Conservation (phyloP, 441 rosid species). For the Populus hybrid region DNA sequence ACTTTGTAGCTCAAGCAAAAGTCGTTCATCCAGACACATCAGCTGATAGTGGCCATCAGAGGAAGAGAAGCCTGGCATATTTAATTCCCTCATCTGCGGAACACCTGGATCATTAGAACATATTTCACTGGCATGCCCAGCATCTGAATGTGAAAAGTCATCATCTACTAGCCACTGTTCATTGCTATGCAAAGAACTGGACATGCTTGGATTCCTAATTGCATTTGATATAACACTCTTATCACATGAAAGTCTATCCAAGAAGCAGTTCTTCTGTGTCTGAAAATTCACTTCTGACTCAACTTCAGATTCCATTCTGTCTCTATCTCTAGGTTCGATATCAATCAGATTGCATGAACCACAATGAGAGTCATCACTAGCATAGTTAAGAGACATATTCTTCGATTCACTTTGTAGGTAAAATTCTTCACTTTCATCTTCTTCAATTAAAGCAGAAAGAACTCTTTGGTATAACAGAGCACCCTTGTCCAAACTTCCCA, state of each 20-base stretch:
- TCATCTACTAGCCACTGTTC: conserved; percentile 68
- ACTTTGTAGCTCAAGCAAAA: conserved; percentile 79
- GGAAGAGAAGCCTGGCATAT: conserved; percentile 36
- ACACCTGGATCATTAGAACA: conserved; percentile 48
- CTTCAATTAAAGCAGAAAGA: conserved; percentile 91
- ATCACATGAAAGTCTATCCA: conserved; percentile 59
- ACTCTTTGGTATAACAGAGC: conserved; percentile 83
- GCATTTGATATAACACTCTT: conserved; percentile 57
- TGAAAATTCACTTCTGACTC: conserved; percentile 64
- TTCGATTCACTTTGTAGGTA: conserved; percentile 24
- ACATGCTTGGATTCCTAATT: conserved; percentile 49
- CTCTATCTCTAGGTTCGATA: conserved; percentile 63
- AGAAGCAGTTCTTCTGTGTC: conserved; percentile 49
- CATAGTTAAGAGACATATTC: conserved; percentile 63
- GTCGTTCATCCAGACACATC: conserved; percentile 72
- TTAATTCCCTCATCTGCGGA: conserved; percentile 42
- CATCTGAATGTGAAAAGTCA: conserved; percentile 51
- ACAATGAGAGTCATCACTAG: conserved; percentile 81
- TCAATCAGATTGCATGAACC: conserved; percentile 74
- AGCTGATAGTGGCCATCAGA: conserved; percentile 60
- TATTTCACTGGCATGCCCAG: conserved; percentile 45
- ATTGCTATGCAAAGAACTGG: conserved; percentile 54
- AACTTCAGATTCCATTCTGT: conserved; percentile 72
- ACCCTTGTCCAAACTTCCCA: conserved; percentile 50
- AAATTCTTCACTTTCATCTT: conserved; percentile 67